Base-by-base conservation (phyloP, 2,329 filamentous ascomycete species). In the Phialophora verrucosa region DNA sequence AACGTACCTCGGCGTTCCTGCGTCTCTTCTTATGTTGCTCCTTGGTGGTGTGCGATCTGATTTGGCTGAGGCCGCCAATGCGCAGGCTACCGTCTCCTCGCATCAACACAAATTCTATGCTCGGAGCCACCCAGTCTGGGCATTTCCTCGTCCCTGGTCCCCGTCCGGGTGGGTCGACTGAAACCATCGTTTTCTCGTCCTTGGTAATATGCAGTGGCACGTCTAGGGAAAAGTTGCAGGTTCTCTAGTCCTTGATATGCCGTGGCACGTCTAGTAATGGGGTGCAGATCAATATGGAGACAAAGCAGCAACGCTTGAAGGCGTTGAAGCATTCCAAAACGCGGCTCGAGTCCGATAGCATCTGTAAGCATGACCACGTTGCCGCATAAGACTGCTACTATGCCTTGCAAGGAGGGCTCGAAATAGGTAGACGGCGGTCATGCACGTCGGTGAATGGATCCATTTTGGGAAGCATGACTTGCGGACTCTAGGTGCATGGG, bases 1-100 rank as follows among this genome's bases (percentile, higher is more conserved):
- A 49, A 49, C 44, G 44, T 49, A 49, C 44, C 44, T 49, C 44
- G 20, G 44, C 44, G 5, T 49, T 20, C 44, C 17, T 49, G 5
- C 44, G 44, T 49, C 44, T 49, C 44, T 49, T 49, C 44, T 20
- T 49, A 49, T 49, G 44, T 5, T n/a, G 20, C 17, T 49, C 44
- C 17, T 23, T 49, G 44, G 44, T 23, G 8, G 20, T 49, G 20
- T 49, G 44, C 44, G 44, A 49, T n/a, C 20, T 49, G 44, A 49
- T 49, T 11, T 49, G 44, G 10, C 10, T 49, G 2, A 49, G 44
- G 17, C 44, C 44, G 11, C 44, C 44, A 5, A 49, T 49, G 10
- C 20, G 17, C 44, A 23, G 17, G 44, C 44, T n/a, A n/a, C 44
- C 44, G 10, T 49, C 44, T 5, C 17, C 44, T 49, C 44, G 5